Evolutionary conservation across 768 basidiomycete genomes (phyloP), one percentile per base, ranked within the genome.

Genomic region (Podaxis rugospora): DNA sequence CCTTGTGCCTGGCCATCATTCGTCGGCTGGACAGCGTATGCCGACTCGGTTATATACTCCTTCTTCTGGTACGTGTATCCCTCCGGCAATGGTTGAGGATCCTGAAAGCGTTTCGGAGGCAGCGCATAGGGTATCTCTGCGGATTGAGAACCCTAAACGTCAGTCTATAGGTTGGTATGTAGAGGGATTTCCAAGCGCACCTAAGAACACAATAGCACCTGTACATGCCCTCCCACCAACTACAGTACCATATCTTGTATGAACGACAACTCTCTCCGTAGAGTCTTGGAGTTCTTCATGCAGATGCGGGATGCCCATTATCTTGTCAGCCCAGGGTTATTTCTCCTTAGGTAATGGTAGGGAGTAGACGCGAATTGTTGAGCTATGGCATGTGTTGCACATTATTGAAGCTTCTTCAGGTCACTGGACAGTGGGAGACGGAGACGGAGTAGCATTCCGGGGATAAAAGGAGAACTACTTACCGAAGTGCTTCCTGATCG

Each of bases 111-210:
- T 13, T 67, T 71, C 0, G 88, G 87, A 28, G 87, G 83, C 14
- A 88, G 70, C 2, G 86, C 89, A 67, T 88, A 92, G 4, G 89
- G 88, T 55, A 92, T 75, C 74, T 92, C 89, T 92, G 36, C 32
- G 9, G 32, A 55, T 40, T 37, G 11, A 37, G 35, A n/a, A 35
- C 52, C 10, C n/a, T 14, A 54, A 10, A 23, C 9, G 11, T 23
- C 11, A 49, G 47, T 23, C 47, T 49, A 57, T 18, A 49, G 11
- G 32, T 46, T 16, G 40, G 14, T 16, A 5, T 13, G 32, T 32
- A 9, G 32, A 9, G 10, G 23, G 4, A 5, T 7, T 21, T 49
- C n/a, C 10, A 21, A 21, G 68, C 75, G 25, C 66, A 87, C 89
- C 88, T 40, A 90, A 74, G 68, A 89, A 90, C 18, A 83, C 81